Evolutionary conservation across 2,329 filamentous ascomycete genomes (phyloP), one percentile per base, ranked within the genome.

Genomic region (Akanthomyces dipterigenus): DNA sequence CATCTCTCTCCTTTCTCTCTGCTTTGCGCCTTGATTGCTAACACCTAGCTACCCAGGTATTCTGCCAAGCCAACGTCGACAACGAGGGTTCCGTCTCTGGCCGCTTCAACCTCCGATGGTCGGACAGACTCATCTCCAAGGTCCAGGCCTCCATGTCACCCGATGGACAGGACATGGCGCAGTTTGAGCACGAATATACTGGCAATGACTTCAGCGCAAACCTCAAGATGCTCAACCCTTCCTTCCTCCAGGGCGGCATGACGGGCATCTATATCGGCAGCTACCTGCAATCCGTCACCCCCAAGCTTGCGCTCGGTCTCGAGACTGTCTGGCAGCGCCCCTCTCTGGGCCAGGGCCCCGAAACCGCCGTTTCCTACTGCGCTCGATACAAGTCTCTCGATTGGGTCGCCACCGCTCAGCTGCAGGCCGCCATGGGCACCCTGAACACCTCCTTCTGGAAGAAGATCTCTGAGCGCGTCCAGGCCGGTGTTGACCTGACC

Each of bases 231-330:
- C 85, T 98, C 72, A 98, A 98, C 80, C 95, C 95, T n/a, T 97
- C 92, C 6, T 81, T 88, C 67, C 84, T 99, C 58, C 93, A 98
- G 73, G 93, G 95, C 63, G 91, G 92, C 61, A 77, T 97, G 56
- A 99, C 93, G 28, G 95, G 95, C 69, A 96, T 98, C 77, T 91
- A 91, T 74, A 93, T 99, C 70, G 93, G 91, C 69, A 95, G 90
- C 80, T 98, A 98, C 78, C 84, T 99, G 63, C 95, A 99, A 77
- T 90, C 92, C 55, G 79, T 99, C 64, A 99, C 95, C 45, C 89
- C 91, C 64, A 88, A 85, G 70, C 84, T 99, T 64, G 86, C 93
- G 54, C 81, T 99, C 58, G 95, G 95, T 68, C 82, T 98, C 64
- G 95, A 99, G 78, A 89, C 89, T 60, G 88, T 99, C 69, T 97